A percentile compares a stretch with the other conserved stretches of the same genome.
Conservation (phyloP, 2,329 filamentous ascomycete genomes). For the Alternaria alternata region DNA sequence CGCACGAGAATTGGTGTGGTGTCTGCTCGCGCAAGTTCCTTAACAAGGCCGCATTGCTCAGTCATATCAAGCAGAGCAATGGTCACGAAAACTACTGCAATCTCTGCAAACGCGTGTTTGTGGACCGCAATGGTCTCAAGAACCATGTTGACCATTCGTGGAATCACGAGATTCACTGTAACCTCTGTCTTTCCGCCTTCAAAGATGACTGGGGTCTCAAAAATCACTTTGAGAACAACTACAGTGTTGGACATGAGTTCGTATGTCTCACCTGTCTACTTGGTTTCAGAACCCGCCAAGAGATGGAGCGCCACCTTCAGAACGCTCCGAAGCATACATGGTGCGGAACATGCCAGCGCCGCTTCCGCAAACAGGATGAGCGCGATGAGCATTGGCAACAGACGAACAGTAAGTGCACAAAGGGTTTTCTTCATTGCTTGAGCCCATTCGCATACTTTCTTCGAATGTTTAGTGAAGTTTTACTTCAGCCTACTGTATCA, state of each 20-base stretch:
- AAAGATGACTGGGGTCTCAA: constrained; percentile 41
- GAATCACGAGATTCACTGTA: constrained; percentile 42
- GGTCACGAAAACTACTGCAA: constrained; percentile 46
- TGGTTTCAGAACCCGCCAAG: constrained; percentile 28
- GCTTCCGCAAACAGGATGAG: constrained; percentile 41
- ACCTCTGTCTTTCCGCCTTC: constrained; percentile 47
- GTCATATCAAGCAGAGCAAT: constrained; percentile 37
- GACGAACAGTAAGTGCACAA: constrained; percentile 33
- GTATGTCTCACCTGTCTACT: constrained; percentile 41
- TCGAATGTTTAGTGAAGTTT: not conserved
- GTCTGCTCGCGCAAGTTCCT: constrained; percentile 37
- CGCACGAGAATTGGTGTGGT: constrained; percentile 44
- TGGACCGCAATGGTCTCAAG: constrained; percentile 45
- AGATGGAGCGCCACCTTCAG: constrained; percentile 37
- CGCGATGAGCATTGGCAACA: constrained; percentile 45
- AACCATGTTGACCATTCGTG: constrained; percentile 45
- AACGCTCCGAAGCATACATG: constrained; percentile 39
- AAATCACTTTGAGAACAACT: constrained; percentile 48
- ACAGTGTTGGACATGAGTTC: constrained; percentile 36
- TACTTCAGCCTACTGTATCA: not conserved
- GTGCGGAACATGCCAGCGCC: constrained; percentile 38
- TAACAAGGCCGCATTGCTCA: constrained; percentile 32
- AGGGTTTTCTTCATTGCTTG: not conserved
- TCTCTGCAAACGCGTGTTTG: constrained; percentile 46
- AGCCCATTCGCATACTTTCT: not conserved